Evolutionary conservation across 2,329 filamentous ascomycete species (phyloP).

Genomic region (Pseudofabraea citricarpa): DNA sequence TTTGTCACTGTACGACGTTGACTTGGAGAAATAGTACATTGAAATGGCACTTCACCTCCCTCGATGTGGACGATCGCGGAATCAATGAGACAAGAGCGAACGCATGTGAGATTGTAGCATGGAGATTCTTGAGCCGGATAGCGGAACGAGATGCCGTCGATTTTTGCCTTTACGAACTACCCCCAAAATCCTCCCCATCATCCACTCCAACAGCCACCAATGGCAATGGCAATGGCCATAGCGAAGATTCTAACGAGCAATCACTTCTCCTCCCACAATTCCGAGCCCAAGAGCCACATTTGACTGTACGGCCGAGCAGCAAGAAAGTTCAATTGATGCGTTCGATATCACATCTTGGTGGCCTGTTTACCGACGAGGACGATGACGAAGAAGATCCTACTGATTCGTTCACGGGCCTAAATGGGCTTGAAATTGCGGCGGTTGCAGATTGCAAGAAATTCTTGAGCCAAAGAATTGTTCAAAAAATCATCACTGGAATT

Average conservation of each 20-base stretch:
- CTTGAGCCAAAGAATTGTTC: constrained; percentile 72
- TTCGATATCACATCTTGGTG: constrained; percentile 48
- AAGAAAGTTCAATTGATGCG: constrained; percentile 30
- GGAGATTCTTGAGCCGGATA: constrained; percentile 68
- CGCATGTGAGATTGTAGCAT: constrained; percentile 77
- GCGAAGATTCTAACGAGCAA: constrained; percentile 16
- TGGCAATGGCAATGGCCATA: constrained; percentile 2
- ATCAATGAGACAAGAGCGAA: constrained; percentile 64
- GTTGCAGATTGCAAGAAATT: constrained; percentile 81
- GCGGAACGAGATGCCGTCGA: constrained; percentile 71
- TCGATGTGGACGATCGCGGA: constrained; percentile 56
- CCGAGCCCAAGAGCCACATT: constrained; percentile 11
- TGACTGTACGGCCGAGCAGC: constrained; percentile 16
- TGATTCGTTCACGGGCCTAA: constrained; percentile 70
- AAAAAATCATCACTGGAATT: constrained; percentile 78
- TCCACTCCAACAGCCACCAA: constrained; percentile 1
- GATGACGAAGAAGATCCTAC: constrained; percentile 58
- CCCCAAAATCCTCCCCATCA: constrained; percentile 25
- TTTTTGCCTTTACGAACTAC: constrained; percentile 69
- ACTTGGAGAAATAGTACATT: constrained; percentile 53
- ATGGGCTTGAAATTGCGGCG: constrained; percentile 81
- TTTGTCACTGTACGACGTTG: neutral
- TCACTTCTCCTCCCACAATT: constrained; percentile 25
- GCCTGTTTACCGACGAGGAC: constrained; percentile 30
- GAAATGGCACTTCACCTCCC: constrained; percentile 66